These are phyloP conservation scores for Metarhizium robertsii DNA, from an alignment of 2,329 filamentous ascomycete genomes.

Conservation along the genomic window DNA sequence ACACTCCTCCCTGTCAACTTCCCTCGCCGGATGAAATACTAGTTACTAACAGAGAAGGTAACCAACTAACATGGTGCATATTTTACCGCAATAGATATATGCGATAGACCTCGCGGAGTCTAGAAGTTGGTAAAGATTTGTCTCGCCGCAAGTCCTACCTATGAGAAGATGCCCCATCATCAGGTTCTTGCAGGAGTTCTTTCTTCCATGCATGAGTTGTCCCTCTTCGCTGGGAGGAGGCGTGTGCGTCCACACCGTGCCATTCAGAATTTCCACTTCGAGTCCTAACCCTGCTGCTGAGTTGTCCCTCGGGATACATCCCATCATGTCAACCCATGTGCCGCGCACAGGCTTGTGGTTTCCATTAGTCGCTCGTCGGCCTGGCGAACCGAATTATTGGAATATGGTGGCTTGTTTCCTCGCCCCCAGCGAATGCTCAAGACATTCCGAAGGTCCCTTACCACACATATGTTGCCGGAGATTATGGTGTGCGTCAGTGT, in stretches of 20 bases:
- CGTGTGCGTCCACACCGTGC: not conserved
- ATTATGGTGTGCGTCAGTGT: not conserved
- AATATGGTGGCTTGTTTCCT: not conserved
- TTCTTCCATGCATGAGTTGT: conserved; percentile 3
- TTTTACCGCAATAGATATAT: not conserved
- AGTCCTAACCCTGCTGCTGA: conserved; percentile 2
- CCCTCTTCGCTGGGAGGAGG: not conserved
- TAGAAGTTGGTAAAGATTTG: not conserved
- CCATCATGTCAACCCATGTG: not conserved
- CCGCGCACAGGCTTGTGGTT: not conserved
- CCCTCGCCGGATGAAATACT: not conserved
- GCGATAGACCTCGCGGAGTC: not conserved
- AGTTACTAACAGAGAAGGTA: not conserved
- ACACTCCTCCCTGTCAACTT: not conserved
- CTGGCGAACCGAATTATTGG: not conserved
- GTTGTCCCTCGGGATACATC: not conserved
- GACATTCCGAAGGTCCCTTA: not conserved
- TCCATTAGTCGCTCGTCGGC: not conserved
- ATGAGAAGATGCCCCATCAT: conserved; percentile 35
- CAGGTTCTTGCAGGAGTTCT: conserved; percentile 13
- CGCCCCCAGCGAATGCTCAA: not conserved
- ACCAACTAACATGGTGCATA: not conserved
- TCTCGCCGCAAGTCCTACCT: conserved; percentile 15
- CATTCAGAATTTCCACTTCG: not conserved
- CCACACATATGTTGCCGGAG: not conserved